phyloP scores from a whole-genome alignment of 148 eudicot genomes.

The Agrostemma githago region DNA sequence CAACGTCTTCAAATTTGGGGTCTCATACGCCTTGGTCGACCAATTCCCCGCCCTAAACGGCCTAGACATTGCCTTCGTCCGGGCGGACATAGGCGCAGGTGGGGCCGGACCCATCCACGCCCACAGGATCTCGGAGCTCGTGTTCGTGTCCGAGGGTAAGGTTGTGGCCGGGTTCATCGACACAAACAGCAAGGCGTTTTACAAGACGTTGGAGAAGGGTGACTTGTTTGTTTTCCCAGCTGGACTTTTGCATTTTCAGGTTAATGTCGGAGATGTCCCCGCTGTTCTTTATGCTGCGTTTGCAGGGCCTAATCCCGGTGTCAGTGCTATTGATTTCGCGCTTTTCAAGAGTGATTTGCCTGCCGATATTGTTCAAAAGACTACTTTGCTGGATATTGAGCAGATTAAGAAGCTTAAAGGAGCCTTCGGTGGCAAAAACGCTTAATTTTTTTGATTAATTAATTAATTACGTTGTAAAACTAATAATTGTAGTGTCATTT shows the following conservation, averaged over 20 bases:
- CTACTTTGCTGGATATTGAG: slow-evolving; percentile 54
- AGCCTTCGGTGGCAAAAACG: slow-evolving; percentile 44
- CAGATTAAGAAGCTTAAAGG: slow-evolving; percentile 51
- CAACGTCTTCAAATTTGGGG: background rate
- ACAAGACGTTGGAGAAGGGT: slow-evolving; percentile 1
- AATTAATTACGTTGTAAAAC: too few relatives aligned
- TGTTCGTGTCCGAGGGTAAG: background rate
- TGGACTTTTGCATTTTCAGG: background rate
- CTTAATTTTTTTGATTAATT: too few relatives aligned
- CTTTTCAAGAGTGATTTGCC: slow-evolving; percentile 47
- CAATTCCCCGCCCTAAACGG: background rate
- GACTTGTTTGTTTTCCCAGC: slow-evolving; percentile 5
- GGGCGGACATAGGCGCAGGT: background rate
- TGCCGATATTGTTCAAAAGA: slow-evolving; percentile 34
- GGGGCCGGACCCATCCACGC: background rate
- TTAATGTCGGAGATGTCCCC: background rate
- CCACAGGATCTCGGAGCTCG: background rate
- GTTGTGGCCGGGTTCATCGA: slow-evolving; percentile 5
- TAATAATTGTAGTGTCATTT: too few relatives aligned
- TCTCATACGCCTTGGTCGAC: background rate
- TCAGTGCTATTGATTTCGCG: background rate
- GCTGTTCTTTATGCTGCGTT: background rate
- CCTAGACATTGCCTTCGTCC: background rate
- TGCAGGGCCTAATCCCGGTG: background rate
- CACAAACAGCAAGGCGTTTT: background rate